Base-by-base conservation (phyloP, 1,284 basidiomycete genomes). In the Trametes sp. region DNA sequence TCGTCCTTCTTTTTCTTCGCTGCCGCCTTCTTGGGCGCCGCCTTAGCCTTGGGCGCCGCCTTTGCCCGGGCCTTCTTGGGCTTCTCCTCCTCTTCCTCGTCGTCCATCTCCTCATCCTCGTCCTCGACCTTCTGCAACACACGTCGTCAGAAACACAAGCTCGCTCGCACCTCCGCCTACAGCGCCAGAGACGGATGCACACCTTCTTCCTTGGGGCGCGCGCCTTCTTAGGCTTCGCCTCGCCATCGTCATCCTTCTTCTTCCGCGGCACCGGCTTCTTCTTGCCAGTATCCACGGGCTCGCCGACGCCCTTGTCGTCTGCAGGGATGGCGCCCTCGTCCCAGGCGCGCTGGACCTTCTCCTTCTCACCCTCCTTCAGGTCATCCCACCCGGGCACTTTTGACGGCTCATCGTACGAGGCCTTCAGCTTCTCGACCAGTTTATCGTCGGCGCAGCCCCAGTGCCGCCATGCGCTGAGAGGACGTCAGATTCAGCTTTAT, bases 361-460 rank as follows among this genome's bases (percentile, higher is more conserved):
- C 85, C 74, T 94, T 81, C 69, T 92, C 89, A 54, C 83, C 87
- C 4, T 84, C 80, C 1, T 77, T 79, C 53, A 94, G 81, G 0
- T 87, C 86, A 7, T 87, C 84, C 71, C 81, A 92, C 29, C 90
- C 91, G 63, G 91, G 89, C 41, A 93, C 76, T 1, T 90, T 90
- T 5, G 83, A 80, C 0, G 85, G 79, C 13, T 83, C 80, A 16
- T 81, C 76, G 70, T 90, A 84, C 4, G 80, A 80, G 19, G 84
- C 80, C 75, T 93, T 90, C 74, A 94, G 80, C 72, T 93, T 92
- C 19, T 77, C 76, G 36, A 96, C 69, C 38, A 93, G 84, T 65
- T 82, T 86, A 13, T 80, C 62, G 0, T 92, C 92, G 2, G 84
- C 81, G 68, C 95, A 96, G 61, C 91, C 90, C 87, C 89, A 94